phyloP scores from a whole-genome alignment of 768 basidiomycete species.

The Kwoniella botswanensis region DNA sequence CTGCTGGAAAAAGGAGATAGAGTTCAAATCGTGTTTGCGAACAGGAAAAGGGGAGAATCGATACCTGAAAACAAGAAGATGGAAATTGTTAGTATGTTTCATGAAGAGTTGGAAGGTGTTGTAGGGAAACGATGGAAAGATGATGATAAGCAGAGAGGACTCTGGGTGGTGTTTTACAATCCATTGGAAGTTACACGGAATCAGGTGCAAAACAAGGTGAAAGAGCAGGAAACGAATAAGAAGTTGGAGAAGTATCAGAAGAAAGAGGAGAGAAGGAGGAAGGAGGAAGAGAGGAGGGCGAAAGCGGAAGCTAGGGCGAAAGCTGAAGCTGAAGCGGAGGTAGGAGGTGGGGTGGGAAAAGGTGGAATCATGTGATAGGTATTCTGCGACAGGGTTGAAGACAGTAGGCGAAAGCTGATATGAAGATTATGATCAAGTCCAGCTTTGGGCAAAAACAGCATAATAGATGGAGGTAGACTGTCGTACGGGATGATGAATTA shows the following conservation, averaged over 20 bases:
- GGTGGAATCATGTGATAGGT: too few relatives aligned
- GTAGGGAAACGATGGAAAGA: conserved; percentile 46
- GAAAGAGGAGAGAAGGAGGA: conserved; percentile 46
- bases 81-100: conserved; percentile 41
- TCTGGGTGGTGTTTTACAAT: conserved; percentile 31
- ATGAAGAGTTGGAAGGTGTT: conserved; percentile 36
- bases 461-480: too few relatives aligned
- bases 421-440: too few relatives aligned
- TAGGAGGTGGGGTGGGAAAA: too few relatives aligned
- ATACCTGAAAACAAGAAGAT: conserved; percentile 35
- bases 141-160: conserved; percentile 36
- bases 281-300: conserved; percentile 44
- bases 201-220: conserved; percentile 36
- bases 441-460: too few relatives aligned
- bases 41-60: conserved; percentile 24
- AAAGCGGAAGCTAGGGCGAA: conserved; percentile 32
- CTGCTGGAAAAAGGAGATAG: conserved; percentile 50
- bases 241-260: conserved; percentile 46
- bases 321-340: conserved; percentile 6
- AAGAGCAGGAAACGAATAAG: conserved; percentile 36
- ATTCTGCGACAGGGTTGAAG: too few relatives aligned
- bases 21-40: conserved; percentile 49
- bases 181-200: conserved; percentile 29
- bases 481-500: too few relatives aligned
- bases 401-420: too few relatives aligned